Base-by-base conservation (phyloP, 129 eudicot species). In the Escallonia herrerae region DNA sequence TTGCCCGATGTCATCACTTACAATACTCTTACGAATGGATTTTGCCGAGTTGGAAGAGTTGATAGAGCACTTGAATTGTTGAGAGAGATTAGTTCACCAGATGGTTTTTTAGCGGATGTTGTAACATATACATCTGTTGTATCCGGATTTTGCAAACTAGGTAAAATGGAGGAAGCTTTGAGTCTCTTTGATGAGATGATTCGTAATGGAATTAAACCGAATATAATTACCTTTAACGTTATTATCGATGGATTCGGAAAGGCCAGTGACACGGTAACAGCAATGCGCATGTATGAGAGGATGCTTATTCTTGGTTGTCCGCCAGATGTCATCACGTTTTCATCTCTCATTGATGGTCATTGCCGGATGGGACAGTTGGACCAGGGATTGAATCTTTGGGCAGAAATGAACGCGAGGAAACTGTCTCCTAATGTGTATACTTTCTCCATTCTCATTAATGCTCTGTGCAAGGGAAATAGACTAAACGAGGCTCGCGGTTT, bases 181-280 rank as follows among this genome's bases (percentile, higher is more conserved):
- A 55, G 33, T 12, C 64, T 93, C 49, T 82, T 83, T 58, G 65
- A 82, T 72, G 74, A 83, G 63, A 93, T 93, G 99, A 74, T 70
- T 5, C 59, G 9, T 72, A 44, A 33, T 60, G 91, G 87, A 51
- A 77, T 93, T 39, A 82, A 67, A 77, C 96, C 99, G 9, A 88
- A 69, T 43, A 61, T 79, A 22, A 10, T 85, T 40, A 89, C 95
- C 2, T 86, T 83, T 59, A 93, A 93, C 70, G 74, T 60, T 41
- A 70, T 93, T 14, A 89, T 93, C 66, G 85, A 83, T 72, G 96
- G 95, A 6, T 93, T 77, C 78, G 95, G 96, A 22, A 89, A 93
- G 77, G 66, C 44, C 9, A 83, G 96, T 5, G 79, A 86, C 49
- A 77, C 86, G 79, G 80, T 57, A 65, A 79, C 83, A 7, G 87